Conservation (phyloP, 345 rosid species). For the Eutrema japonicum region DNA sequence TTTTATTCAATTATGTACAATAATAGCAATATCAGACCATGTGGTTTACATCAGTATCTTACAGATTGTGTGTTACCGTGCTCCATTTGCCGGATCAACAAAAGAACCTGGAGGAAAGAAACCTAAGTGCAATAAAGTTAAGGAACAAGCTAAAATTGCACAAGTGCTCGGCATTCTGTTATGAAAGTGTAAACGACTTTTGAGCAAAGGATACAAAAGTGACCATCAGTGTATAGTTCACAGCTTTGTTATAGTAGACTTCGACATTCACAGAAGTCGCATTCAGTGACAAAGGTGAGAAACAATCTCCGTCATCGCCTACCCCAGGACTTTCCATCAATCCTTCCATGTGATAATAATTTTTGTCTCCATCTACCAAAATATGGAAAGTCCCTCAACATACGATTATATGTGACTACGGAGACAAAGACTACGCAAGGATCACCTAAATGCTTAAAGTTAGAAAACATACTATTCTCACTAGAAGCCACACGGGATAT, state of each 20-base stretch:
- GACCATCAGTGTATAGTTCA: conserved; percentile 98
- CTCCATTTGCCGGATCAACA: conserved; percentile 96
- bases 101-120: conserved; percentile 93
- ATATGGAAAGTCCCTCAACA: neutral
- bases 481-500: conserved; percentile 62
- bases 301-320: conserved; percentile 91
- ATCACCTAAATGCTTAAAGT: conserved; percentile 1
- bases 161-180: conserved; percentile 22
- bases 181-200: neutral
- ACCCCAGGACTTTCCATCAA: conserved; percentile 90
- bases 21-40: conserved; percentile 14
- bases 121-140: conserved; percentile 60
- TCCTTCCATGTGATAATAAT: conserved; percentile 84
- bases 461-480: conserved; percentile 41
- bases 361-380: conserved; percentile 77
- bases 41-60: conserved; percentile 44
- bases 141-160: conserved; percentile 55
- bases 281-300: conserved; percentile 77
- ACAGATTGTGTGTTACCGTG: conserved; percentile 97
- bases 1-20: conserved; percentile 10
- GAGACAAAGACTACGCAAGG: conserved; percentile 22
- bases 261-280: conserved; percentile 92
- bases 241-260: conserved; percentile 96
- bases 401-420: conserved; percentile 7
- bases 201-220: conserved; percentile 90